Evolutionary conservation across 1,284 basidiomycete species (phyloP), one percentile per base, ranked within the genome.

Genomic region (Ustilago crameri): DNA sequence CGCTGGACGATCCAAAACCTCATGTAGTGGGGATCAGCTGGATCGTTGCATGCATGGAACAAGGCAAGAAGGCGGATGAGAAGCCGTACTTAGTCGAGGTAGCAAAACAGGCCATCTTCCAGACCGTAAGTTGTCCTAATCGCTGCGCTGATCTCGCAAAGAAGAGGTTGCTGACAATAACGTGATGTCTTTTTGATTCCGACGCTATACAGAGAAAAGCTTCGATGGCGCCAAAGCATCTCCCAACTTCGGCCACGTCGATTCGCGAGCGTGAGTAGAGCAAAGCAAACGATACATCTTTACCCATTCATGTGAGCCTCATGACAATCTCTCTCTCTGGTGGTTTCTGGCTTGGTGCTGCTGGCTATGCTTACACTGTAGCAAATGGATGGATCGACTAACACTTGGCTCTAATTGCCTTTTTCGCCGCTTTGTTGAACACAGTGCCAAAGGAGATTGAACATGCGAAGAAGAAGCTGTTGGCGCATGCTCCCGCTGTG

Each of bases 271-370:
- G 73, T 75, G 73, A 75, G 73, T 75, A 71, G 46, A 46, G 34
- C 17, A 24, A 37, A n/a, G 18, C 38, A 32, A 24, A 30, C 82
- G 24, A 26, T 27, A 23, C 41, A 18, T 23, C 32, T 12, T n/a
- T 18, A 51, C 38, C 63, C 9, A 22, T 42, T 18, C 18, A 23
- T 76, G 40, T 85, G 83, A 76, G 78, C 76, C 51, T 85, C 79
- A 46, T 70, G 51, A 14, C 42, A 26, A 40, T 20, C 24, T 20
- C 75, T 41, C 83, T 80, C 45, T 77, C 74, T 18, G 41, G 18
- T 38, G 30, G 30, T 85, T 51, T 20, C 30, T 22, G 12, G 9
- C 40, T 32, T 24, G 18, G 12, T 23, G 41, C 41, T 42, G 22
- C 20, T 10, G 7, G 18, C 9, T n/a, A 40, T 9, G 18, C 1